phyloP scores from a whole-genome alignment of 2,329 filamentous ascomycete species.

The Neoscytalidium dimidiatum region DNA sequence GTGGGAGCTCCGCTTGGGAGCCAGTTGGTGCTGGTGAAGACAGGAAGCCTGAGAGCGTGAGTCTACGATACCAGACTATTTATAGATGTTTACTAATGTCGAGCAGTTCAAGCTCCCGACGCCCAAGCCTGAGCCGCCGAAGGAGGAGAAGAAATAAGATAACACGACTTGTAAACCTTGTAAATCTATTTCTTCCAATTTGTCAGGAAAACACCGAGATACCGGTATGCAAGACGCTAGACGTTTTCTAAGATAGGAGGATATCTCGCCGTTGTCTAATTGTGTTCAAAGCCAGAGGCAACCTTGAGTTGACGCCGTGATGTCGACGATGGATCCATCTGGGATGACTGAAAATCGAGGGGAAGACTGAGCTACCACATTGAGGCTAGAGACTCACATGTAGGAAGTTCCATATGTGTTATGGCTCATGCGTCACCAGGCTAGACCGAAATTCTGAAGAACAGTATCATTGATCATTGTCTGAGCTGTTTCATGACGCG shows the following conservation, averaged over 20 bases:
- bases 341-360: too few relatives aligned
- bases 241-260: not conserved
- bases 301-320: too few relatives aligned
- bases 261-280: not conserved
- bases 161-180: not conserved
- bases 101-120: constrained; percentile 85
- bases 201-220: not conserved
- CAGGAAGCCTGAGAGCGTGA: constrained; percentile 70
- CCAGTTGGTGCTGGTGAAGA: constrained; percentile 72
- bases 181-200: constrained; percentile 17
- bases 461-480: too few relatives aligned
- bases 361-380: too few relatives aligned
- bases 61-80: constrained; percentile 29
- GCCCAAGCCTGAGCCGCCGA: constrained; percentile 84
- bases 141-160: constrained; percentile 69
- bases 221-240: constrained; percentile 5
- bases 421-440: too few relatives aligned
- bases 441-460: too few relatives aligned
- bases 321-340: too few relatives aligned
- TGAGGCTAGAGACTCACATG: too few relatives aligned
- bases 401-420: too few relatives aligned
- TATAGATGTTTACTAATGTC: constrained; percentile 19
- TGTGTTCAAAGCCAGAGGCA: not conserved
- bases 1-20: constrained; percentile 55
- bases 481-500: too few relatives aligned